Percentiles rank a stretch among this genome's conserved stretches.
phyloP scores from a whole-genome alignment of 352 stramenopile genomes.

The Phytopythium montanum region DNA sequence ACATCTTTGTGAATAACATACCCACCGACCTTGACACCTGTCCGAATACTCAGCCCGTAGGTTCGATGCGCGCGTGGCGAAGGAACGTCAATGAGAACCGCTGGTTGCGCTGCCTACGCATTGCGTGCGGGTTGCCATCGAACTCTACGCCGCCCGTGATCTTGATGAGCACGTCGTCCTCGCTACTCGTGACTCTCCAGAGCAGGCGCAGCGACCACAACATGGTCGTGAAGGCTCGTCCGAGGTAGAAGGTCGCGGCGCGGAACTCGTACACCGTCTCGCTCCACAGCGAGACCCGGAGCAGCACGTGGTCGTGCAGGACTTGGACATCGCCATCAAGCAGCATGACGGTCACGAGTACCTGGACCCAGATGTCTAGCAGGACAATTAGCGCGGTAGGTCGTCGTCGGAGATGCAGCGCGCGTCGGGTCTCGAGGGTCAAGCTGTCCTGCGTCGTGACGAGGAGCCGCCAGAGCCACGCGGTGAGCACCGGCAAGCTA shows the following conservation, averaged over 20 bases:
- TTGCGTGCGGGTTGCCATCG: conserved; percentile 4
- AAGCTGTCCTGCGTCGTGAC: conserved; percentile 25
- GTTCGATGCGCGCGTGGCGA: not conserved
- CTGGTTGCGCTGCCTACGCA: not conserved
- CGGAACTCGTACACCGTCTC: conserved; percentile 4
- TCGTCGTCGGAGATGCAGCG: not conserved
- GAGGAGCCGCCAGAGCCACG: conserved; percentile 29
- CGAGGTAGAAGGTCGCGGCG: conserved; percentile 17
- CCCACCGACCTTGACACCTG: too few relatives aligned
- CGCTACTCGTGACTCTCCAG: conserved; percentile 4
- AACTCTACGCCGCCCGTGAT: conserved; percentile 13
- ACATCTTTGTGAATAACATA: too few relatives aligned
- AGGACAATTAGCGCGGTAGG: not conserved
- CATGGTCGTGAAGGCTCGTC: conserved; percentile 20
- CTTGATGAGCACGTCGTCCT: conserved; percentile 7
- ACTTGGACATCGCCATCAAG: not conserved
- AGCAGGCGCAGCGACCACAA: conserved; percentile 16
- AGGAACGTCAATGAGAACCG: not conserved
- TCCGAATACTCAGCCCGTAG: not conserved
- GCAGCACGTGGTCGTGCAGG: not conserved
- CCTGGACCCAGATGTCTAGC: conserved; percentile 1
- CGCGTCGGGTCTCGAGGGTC: conserved; percentile 4
- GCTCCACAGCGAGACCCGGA: not conserved
- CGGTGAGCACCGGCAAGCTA: conserved; percentile 8
- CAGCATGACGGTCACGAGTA: not conserved